Evolutionary conservation across 2,329 filamentous ascomycete genomes (phyloP), one percentile per base, ranked within the genome.

Genomic region (Sclerotinia minor): DNA sequence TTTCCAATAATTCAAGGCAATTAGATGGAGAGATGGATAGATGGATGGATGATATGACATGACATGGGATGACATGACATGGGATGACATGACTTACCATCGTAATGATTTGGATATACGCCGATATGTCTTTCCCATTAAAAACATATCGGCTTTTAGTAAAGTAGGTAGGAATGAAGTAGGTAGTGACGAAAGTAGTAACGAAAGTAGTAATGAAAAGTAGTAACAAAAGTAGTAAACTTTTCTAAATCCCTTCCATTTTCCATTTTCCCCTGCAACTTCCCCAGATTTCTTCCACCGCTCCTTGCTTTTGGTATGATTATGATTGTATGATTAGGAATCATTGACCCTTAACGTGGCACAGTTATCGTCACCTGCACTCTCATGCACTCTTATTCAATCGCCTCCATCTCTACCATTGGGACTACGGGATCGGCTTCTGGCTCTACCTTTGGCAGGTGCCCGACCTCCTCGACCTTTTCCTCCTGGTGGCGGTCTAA

Each of bases 401-500:
- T 68, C 65, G 54, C 71, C 70, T 21, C 74, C 76, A 55, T 75
- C 73, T 64, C 70, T 73, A 13, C 58, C 70, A 64, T 63, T 73
- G 13, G 77, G 77, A 70, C 77, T 78, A 8, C 77, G 73, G 49
- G 75, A 76, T 52, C 77, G 70, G 47, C 71, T 76, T 68, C 77
- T 75, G 3, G 74, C 76, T 71, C 75, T 74, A 47, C 73, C 74
- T 68, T 77, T 77, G 17, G 72, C 65, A 26, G 75, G 75, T 61
- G 73, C 72, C 67, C 77, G 73, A 60, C 78, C 79, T 59, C 71
- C 74, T 65, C 75, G 76, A n/a, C 75, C 77, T 77, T 88, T 88
- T 67, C 82, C 65, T 53, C 55, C 84, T 24, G 89, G 90, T 21
- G 91, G 91, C 68, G 92, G 92, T 60, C 92, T 83, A 69, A 95